Conservation (phyloP, 2,329 filamentous ascomycete species). For the Drechmeria coniospora region DNA sequence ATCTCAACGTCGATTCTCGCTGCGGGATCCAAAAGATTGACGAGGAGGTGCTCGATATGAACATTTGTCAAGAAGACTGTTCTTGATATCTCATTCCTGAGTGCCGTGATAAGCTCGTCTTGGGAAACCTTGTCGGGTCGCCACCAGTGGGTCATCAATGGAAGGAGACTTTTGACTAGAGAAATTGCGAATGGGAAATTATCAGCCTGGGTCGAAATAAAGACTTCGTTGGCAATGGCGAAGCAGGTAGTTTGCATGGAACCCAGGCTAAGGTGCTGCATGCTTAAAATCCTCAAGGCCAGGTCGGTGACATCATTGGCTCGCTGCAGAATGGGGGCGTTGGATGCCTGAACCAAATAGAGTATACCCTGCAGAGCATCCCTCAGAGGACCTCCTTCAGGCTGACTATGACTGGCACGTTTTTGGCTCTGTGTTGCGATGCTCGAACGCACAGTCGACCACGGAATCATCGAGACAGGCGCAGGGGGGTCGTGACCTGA, state of each 20-base stretch:
- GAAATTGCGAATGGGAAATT: conserved; percentile 46
- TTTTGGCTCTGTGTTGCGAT: conserved; percentile 16
- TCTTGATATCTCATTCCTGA: conserved; percentile 67
- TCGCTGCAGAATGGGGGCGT: conserved; percentile 47
- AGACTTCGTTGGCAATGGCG: conserved; percentile 55
- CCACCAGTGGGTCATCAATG: conserved; percentile 66
- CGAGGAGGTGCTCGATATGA: conserved; percentile 42
- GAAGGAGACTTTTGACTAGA: conserved; percentile 46
- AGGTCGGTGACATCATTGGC: conserved; percentile 39
- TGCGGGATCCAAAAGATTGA: conserved; percentile 22
- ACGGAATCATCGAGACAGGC: conserved; percentile 17
- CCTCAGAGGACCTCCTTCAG: conserved; percentile 18
- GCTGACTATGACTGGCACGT: conserved; percentile 8
- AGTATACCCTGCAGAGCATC: conserved; percentile 46
- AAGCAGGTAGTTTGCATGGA: conserved; percentile 60
- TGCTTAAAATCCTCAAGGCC: conserved; percentile 45
- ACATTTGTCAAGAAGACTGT: conserved; percentile 51
- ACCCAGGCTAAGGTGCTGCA: conserved; percentile 40
- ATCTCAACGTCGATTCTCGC: conserved; percentile 39
- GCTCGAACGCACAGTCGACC: conserved; percentile 15
- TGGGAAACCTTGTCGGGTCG: conserved; percentile 48
- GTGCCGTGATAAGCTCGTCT: conserved; percentile 41
- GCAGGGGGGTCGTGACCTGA: conserved; percentile 26
- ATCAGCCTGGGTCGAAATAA: conserved; percentile 52
- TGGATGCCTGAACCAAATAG: conserved; percentile 46